Evolutionary conservation across 2,329 filamentous ascomycete species (phyloP).

Genomic region (Phialophora chinensis): DNA sequence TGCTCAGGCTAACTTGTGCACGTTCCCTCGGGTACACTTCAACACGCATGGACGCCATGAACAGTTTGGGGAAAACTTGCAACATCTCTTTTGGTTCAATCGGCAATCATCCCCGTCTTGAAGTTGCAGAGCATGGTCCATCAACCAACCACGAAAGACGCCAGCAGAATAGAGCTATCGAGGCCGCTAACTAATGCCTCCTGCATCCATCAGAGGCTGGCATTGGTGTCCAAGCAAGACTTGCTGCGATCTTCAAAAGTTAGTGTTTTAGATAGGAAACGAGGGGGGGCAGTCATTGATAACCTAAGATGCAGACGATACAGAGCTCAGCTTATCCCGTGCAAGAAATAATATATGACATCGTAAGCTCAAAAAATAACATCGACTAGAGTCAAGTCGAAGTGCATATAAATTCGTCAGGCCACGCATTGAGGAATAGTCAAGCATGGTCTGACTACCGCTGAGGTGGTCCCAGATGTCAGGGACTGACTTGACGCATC

Average conservation of each 20-base stretch:
- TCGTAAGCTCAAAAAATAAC: neutral
- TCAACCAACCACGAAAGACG: slow-evolving; percentile 2
- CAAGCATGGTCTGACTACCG: neutral
- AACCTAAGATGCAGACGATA: neutral
- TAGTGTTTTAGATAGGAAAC: neutral
- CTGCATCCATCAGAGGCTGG: neutral
- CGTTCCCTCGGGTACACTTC: slow-evolving; percentile 18
- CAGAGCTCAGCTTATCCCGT: neutral
- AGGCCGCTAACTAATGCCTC: neutral
- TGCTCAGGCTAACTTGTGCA: slow-evolving; percentile 21
- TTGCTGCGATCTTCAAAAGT: neutral
- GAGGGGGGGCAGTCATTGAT: neutral
- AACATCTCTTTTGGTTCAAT: slow-evolving; percentile 5
- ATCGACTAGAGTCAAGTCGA: neutral
- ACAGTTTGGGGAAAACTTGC: slow-evolving; percentile 17
- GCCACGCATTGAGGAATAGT: neutral
- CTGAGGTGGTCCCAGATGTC: slow-evolving; percentile 4
- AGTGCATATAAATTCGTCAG: slow-evolving; percentile 1
- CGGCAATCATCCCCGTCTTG: slow-evolving; percentile 29
- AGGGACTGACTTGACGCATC: neutral
- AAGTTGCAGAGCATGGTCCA: neutral
- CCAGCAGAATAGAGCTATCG: neutral
- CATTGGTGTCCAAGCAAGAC: neutral
- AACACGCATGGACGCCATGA: slow-evolving; percentile 27
- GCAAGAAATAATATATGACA: neutral